Evolutionary conservation across 2,329 filamentous ascomycete genomes (phyloP).

Genomic region (Diplodia scrobiculata): DNA sequence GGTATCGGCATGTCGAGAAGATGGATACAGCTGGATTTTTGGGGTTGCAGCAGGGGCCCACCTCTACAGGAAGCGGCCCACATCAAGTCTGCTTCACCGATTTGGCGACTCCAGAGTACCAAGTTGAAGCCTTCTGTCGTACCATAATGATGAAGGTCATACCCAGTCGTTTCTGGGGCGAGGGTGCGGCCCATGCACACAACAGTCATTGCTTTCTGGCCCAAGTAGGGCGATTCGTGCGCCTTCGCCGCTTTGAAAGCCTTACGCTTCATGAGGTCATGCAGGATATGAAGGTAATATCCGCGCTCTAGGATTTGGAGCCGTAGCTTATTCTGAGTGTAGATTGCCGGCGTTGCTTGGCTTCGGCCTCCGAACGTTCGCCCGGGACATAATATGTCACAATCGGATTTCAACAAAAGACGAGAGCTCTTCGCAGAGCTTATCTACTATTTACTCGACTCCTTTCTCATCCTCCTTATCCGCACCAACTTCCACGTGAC

Average conservation of each 20-base stretch:
- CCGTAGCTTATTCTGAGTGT: conserved; percentile 33
- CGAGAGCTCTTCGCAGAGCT: conserved; percentile 80
- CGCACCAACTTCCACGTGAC: conserved; percentile 91
- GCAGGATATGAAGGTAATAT: conserved; percentile 70
- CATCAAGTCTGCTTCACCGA: conserved; percentile 56
- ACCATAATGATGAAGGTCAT: conserved; percentile 72
- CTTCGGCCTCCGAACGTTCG: conserved; percentile 54
- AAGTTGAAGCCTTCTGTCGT: conserved; percentile 85
- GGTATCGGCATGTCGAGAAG: not conserved
- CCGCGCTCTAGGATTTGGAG: not conserved
- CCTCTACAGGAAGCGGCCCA: not conserved
- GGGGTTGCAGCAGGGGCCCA: not conserved
- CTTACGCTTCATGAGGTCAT: conserved; percentile 76
- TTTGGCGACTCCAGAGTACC: conserved; percentile 65
- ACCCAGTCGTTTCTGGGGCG: conserved; percentile 74
- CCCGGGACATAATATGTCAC: conserved; percentile 62
- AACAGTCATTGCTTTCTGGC: conserved; percentile 67
- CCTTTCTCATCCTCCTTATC: conserved; percentile 81
- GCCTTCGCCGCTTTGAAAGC: conserved; percentile 76
- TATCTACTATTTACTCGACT: conserved; percentile 91
- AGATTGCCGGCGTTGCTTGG: conserved; percentile 74
- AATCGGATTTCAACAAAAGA: conserved; percentile 73
- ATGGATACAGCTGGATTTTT: too few species aligned
- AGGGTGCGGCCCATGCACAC: conserved; percentile 52
- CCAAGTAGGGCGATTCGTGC: conserved; percentile 76